Conservation (phyloP, 495 filamentous ascomycete genomes). For the Podospora australis region DNA sequence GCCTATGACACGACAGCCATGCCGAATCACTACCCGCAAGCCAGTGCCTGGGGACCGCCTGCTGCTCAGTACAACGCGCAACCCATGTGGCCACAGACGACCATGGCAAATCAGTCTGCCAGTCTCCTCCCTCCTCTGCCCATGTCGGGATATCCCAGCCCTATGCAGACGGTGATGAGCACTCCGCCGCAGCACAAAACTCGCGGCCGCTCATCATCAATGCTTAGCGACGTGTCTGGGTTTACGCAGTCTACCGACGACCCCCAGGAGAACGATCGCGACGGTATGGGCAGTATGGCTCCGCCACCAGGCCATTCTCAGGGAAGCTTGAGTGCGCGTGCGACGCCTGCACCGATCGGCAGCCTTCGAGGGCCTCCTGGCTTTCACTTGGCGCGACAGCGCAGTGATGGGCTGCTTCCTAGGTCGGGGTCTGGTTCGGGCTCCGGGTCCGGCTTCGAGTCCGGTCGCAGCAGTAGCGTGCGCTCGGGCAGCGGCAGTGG, state of each 20-base stretch:
- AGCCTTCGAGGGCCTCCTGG: slow-evolving; percentile 26
- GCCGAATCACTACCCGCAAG: slow-evolving; percentile 15
- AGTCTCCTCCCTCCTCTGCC: slow-evolving; percentile 18
- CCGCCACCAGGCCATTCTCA: no score
- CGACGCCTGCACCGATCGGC: slow-evolving; percentile 8
- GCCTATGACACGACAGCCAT: not conserved
- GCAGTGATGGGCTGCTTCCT: slow-evolving; percentile 16
- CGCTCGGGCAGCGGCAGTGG: slow-evolving; percentile 32
- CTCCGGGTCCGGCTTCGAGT: slow-evolving; percentile 21
- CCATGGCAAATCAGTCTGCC: slow-evolving; percentile 14
- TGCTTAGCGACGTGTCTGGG: slow-evolving; percentile 60
- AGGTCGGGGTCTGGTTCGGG: slow-evolving; percentile 23
- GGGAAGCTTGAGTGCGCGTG: no score
- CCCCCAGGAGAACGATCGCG: slow-evolving; percentile 28
- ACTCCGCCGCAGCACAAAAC: slow-evolving; percentile 24
- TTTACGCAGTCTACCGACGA: slow-evolving; percentile 57
- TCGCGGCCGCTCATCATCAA: slow-evolving; percentile 57
- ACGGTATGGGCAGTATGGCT: no score
- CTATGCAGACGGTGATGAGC: slow-evolving; percentile 14
- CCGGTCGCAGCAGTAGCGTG: slow-evolving; percentile 29
- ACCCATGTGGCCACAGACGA: slow-evolving; percentile 22
- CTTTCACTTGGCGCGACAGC: slow-evolving; percentile 18
- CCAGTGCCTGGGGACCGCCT: slow-evolving; percentile 18
- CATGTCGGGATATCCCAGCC: slow-evolving; percentile 18
- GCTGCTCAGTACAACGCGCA: slow-evolving; percentile 13